These are phyloP conservation scores for Carex arenaria DNA, from an alignment of 202 grass and related monocot genomes.

Conservation along the genomic window DNA sequence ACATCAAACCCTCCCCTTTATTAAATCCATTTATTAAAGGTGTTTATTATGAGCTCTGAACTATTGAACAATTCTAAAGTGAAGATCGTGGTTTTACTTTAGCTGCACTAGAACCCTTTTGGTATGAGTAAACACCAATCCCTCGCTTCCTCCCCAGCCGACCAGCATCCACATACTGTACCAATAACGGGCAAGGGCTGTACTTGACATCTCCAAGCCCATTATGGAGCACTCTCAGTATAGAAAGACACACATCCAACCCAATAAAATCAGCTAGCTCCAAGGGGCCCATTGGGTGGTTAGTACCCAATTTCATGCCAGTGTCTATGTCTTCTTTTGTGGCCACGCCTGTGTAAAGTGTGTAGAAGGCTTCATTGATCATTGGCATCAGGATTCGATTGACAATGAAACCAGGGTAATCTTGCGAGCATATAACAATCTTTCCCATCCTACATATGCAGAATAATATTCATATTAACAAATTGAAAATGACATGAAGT, in stretches of 20 bases:
- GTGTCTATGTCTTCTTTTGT: conserved; percentile 94
- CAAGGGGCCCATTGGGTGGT: conserved; percentile 96
- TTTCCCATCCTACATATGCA: conserved; percentile 56
- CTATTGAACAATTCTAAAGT: conserved; percentile 32
- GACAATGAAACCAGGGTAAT: conserved; percentile 93
- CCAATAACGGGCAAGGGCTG: conserved; percentile 87
- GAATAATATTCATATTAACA: conserved; percentile 2
- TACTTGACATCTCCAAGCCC: conserved; percentile 92
- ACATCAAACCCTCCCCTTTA: background rate
- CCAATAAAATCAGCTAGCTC: conserved; percentile 92
- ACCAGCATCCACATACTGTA: conserved; percentile 91
- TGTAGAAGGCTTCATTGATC: conserved; percentile 91
- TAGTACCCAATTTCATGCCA: conserved; percentile 93
- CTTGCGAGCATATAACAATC: conserved; percentile 76
- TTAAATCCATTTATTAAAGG: background rate
- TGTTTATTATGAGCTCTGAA: background rate
- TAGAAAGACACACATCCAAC: conserved; percentile 79
- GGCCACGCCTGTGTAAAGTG: conserved; percentile 77
- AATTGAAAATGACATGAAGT: background rate
- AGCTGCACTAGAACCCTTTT: conserved; percentile 21
- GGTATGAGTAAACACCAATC: conserved; percentile 68
- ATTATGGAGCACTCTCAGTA: conserved; percentile 72
- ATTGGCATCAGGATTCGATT: conserved; percentile 93
- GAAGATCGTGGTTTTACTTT: conserved; percentile 38
- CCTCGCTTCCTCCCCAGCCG: conserved; percentile 72